Evolutionary conservation across 225 moss, liverwort and hornwort genomes (phyloP).

Genomic region (Physcomitrellopsis africana): DNA sequence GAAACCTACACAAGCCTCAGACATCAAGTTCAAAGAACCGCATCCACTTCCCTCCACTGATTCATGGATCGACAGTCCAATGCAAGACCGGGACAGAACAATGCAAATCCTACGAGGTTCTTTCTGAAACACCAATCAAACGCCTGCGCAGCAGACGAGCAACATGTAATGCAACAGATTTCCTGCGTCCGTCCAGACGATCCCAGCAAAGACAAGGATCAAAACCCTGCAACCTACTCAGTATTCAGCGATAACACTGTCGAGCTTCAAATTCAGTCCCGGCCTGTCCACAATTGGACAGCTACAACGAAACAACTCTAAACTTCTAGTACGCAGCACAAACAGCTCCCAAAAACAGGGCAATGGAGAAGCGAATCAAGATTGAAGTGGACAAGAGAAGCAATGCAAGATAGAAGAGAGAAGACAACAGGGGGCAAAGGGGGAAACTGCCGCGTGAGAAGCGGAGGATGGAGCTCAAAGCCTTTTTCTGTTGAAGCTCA

Average conservation of each 20-base stretch:
- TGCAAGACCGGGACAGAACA: background rate
- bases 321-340: background rate
- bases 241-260: no score
- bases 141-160: conserved; percentile 15
- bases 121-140: background rate
- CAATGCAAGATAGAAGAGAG: background rate
- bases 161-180: background rate
- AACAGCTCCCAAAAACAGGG: no score
- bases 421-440: background rate
- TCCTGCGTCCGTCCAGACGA: background rate
- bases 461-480: background rate
- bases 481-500: background rate
- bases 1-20: background rate
- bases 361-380: background rate
- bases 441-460: conserved; percentile 33
- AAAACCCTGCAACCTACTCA: background rate
- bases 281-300: background rate
- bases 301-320: background rate
- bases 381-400: background rate
- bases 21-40: conserved; percentile 10
- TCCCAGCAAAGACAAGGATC: background rate
- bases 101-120: background rate
- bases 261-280: background rate
- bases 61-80: background rate
- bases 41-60: conserved; percentile 1